These are phyloP conservation scores for Ceratocystis papillata DNA, from an alignment of 2,329 filamentous ascomycete species.

Conservation along the genomic window DNA sequence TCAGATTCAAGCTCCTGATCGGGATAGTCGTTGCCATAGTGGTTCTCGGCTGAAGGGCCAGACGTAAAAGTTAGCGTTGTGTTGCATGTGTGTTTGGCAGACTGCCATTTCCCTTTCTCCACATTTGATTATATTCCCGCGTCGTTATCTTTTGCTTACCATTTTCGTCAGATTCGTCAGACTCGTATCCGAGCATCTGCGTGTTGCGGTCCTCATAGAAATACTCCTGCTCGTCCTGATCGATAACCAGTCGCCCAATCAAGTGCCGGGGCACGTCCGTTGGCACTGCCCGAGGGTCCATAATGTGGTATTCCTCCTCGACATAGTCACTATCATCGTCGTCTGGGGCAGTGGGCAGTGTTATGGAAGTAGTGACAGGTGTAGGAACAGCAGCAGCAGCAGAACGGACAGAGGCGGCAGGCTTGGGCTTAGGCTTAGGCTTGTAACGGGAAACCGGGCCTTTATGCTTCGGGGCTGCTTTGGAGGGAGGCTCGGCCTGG, in stretches of 20 bases:
- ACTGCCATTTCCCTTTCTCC: neutral
- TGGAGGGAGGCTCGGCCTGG: conserved; percentile 7
- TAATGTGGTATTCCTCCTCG: conserved; percentile 53
- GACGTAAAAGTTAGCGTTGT: conserved; percentile 17
- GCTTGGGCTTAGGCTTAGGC: conserved; percentile 21
- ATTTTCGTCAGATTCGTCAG: conserved; percentile 56
- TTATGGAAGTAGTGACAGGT: conserved; percentile 8
- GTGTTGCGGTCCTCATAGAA: conserved; percentile 38
- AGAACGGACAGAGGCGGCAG: neutral
- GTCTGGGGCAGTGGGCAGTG: conserved; percentile 32
- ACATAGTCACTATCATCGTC: conserved; percentile 48
- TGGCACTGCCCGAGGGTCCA: conserved; percentile 43
- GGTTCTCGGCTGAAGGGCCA: conserved; percentile 53
- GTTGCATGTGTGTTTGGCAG: neutral
- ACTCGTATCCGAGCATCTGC: conserved; percentile 33
- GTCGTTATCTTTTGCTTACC: conserved; percentile 34
- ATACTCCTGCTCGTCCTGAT: conserved; percentile 46
- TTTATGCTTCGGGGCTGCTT: conserved; percentile 45
- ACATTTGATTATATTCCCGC: neutral
- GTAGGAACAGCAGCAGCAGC: conserved; percentile 19
- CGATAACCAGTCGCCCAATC: conserved; percentile 47
- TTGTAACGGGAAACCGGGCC: conserved; percentile 44
- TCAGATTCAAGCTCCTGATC: conserved; percentile 68
- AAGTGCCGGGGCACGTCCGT: conserved; percentile 39
- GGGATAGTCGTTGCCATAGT: conserved; percentile 69